Evolutionary conservation across 2,329 filamentous ascomycete genomes (phyloP).

Genomic region (Hortaea sp.): DNA sequence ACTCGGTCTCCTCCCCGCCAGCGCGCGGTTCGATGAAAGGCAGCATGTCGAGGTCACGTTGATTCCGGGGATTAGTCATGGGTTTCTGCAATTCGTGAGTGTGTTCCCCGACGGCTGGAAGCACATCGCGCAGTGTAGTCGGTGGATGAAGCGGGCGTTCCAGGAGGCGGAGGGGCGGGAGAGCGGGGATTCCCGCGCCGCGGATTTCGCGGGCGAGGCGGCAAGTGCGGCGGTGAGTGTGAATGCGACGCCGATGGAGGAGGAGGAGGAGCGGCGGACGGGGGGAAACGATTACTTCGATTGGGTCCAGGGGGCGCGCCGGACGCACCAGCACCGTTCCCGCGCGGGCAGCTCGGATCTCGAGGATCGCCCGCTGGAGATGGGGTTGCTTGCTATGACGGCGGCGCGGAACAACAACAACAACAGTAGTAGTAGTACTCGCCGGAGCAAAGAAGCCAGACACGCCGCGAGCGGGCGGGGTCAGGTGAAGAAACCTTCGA

Average conservation of each 20-base stretch:
- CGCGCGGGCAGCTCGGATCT: constrained; percentile 56
- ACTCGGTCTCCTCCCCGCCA: constrained; percentile 40
- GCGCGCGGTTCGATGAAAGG: constrained; percentile 53
- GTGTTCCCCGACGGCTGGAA: constrained; percentile 87
- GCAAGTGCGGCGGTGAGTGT: no score
- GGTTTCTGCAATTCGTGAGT: constrained; percentile 82
- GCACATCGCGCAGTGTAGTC: constrained; percentile 66
- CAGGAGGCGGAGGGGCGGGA: constrained; percentile 33
- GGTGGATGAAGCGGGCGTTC: constrained; percentile 78
- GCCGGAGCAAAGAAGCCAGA: constrained; percentile 8
- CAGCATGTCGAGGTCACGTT: constrained; percentile 62
- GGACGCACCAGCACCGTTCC: constrained; percentile 4
- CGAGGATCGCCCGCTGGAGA: constrained; percentile 74
- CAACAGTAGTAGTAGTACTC: no score
- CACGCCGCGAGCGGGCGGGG: constrained; percentile 12
- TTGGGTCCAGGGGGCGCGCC: constrained; percentile 3
- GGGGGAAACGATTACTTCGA: constrained; percentile 15
- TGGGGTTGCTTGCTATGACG: constrained; percentile 38
- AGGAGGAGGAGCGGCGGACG: constrained; percentile 13
- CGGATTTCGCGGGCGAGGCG: no score
- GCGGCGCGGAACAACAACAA: neutral
- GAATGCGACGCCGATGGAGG: constrained; percentile 10
- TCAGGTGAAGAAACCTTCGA: constrained; percentile 9
- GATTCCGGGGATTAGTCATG: constrained; percentile 82
- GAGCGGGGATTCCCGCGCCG: neutral